A percentile compares a stretch with the other conserved stretches of the same genome.
These are phyloP conservation scores for Podospora pseudoanserina DNA, from an alignment of 495 filamentous ascomycete genomes.

Conservation along the genomic window DNA sequence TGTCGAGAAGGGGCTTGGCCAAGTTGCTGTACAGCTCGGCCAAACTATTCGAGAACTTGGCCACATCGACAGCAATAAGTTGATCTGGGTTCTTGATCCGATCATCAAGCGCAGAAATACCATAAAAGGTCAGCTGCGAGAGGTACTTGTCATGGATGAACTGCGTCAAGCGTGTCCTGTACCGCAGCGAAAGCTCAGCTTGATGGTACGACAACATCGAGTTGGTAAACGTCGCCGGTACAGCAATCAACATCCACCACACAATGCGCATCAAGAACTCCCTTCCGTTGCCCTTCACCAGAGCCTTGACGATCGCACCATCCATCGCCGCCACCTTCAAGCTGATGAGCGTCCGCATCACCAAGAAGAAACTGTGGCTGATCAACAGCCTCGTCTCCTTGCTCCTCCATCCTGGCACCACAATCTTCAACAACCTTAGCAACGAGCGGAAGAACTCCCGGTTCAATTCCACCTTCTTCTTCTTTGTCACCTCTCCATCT, in stretches of 20 bases:
- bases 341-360: slow-evolving; percentile 84
- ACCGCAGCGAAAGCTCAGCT: slow-evolving; percentile 86
- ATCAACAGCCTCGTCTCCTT: slow-evolving; percentile 81
- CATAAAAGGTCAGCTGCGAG: slow-evolving; percentile 95
- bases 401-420: slow-evolving; percentile 83
- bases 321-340: slow-evolving; percentile 96
- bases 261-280: slow-evolving; percentile 85
- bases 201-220: slow-evolving; percentile 99
- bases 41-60: slow-evolving; percentile 91
- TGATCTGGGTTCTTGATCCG: slow-evolving; percentile 99
- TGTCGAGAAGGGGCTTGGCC: slow-evolving; percentile 92
- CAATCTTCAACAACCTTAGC: slow-evolving; percentile 74
- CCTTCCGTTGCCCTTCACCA: slow-evolving; percentile 86
- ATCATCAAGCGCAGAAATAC: slow-evolving; percentile 90
- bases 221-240: slow-evolving; percentile 98
- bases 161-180: slow-evolving; percentile 85
- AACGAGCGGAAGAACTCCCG: slow-evolving; percentile 91
- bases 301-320: slow-evolving; percentile 80
- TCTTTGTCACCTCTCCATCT: slow-evolving; percentile 37
- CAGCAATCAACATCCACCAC: slow-evolving; percentile 98
- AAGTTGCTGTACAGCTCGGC: slow-evolving; percentile 95
- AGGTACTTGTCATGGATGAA: slow-evolving; percentile 93
- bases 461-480: slow-evolving; percentile 89
- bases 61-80: slow-evolving; percentile 92
- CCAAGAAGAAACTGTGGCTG: slow-evolving; percentile 77